Base-by-base conservation (phyloP, 345 rosid genomes). In the Populus nigra region DNA sequence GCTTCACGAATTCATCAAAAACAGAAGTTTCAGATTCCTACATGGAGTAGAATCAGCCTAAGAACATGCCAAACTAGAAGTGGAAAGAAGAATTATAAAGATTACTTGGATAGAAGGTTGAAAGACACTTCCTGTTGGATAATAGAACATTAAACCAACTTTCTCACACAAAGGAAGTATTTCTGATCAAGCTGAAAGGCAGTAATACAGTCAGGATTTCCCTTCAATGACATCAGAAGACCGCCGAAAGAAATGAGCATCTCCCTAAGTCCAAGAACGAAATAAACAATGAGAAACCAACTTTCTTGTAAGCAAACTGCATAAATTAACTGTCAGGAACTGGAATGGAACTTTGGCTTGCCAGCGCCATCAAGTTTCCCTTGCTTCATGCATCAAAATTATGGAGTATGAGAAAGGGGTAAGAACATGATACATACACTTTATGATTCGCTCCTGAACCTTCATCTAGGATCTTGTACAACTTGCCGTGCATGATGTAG, bases 141-240 rank as follows among this genome's bases (percentile, higher is more conserved):
- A 39, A 39, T 2, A 35, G 13, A 38, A 2, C 50, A 16, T 33
- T 68, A 76, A 35, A 8, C 50, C 80, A 77, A 71, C 69, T 36
- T 83, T 77, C 81, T 79, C 83, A 70, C 73, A 17, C 76, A 74
- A 15, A 83, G 76, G 39, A 67, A 83, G 17, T 76, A 31, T 43
- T 57, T 73, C 8, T 83, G 81, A 38, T 83, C 83, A 17, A 83
- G 74, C 33, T 83, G 27, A 50, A 76, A 79, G 1, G 70, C 61
- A 13, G 81, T 29, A 10, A 79, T 31, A 55, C 73, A 65, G 4
- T 38, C 50, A 12, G 80, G 83, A 43, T 76, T 55, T 36, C 80
- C 85, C 74, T 69, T 83, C 71, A 83, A 29, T 68, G 59, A 41
- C 83, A 79, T 49, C 57, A 79, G 55, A 55, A 83, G 83, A 13